Percentiles rank a stretch among this genome's conserved stretches.
Evolutionary conservation across 805 yeast species (phyloP).

Genomic region (Pichia gijzeniarum): DNA sequence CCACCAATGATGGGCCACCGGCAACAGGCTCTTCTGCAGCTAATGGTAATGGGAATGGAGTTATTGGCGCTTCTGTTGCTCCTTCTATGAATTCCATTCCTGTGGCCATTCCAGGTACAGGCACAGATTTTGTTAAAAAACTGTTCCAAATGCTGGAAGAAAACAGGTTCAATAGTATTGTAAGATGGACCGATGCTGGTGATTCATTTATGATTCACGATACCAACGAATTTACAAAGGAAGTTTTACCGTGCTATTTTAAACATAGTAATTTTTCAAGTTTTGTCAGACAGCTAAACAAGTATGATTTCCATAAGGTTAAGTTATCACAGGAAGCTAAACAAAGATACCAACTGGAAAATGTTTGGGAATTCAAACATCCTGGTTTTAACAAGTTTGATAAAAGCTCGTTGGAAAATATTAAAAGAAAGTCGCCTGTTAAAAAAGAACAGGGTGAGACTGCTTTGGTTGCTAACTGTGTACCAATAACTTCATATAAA

Average conservation of each 20-base stretch:
- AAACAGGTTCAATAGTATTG: constrained; percentile 65
- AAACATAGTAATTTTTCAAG: constrained; percentile 93
- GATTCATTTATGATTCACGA: constrained; percentile 85
- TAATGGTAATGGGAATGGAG: no score
- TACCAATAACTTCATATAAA: constrained; percentile 16
- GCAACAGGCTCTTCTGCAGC: no score
- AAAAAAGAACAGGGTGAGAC: constrained; percentile 22
- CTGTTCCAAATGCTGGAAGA: constrained; percentile 80
- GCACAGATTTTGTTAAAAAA: constrained; percentile 66
- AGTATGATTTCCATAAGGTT: constrained; percentile 96
- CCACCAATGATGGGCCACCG: no score
- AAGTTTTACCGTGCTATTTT: constrained; percentile 85
- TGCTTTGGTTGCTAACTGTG: constrained; percentile 3
- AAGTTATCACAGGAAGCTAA: constrained; percentile 60
- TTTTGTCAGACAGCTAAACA: constrained; percentile 91
- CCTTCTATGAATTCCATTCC: no score
- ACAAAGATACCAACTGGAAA: constrained; percentile 60
- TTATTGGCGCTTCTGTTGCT: no score
- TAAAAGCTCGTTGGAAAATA: constrained; percentile 73
- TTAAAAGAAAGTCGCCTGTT: constrained; percentile 73
- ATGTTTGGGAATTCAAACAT: constrained; percentile 85
- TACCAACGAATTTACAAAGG: constrained; percentile 84
- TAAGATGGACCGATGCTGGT: constrained; percentile 82
- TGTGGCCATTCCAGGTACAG: constrained; percentile 6
- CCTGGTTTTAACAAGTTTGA: constrained; percentile 79